Percentiles rank a stretch among this genome's conserved stretches.
Conservation (phyloP, 768 basidiomycete genomes). For the Inosperma sp. region DNA sequence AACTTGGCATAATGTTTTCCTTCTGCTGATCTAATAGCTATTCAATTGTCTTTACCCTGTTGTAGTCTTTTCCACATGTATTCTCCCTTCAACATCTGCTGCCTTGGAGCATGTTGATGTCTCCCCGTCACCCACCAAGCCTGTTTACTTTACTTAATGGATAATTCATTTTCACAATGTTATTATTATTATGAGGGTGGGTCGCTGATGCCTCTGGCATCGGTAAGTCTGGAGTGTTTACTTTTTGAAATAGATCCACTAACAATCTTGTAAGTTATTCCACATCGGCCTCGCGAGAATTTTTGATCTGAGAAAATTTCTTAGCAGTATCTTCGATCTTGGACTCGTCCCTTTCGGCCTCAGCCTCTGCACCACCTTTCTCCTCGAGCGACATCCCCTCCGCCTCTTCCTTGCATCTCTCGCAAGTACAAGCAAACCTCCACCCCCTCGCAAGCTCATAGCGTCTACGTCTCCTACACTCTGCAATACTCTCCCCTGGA, state of each 20-base stretch:
- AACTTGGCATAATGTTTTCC: slow-evolving; percentile 1
- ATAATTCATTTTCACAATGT: no score
- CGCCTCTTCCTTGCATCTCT: slow-evolving; percentile 57
- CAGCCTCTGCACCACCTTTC: slow-evolving; percentile 26
- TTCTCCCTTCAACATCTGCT: no score
- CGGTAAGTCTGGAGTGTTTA: no score
- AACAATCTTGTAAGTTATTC: neutral
- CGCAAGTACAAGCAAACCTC: slow-evolving; percentile 74
- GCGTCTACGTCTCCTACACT: slow-evolving; percentile 61
- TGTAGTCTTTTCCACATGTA: neutral
- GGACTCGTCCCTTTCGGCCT: slow-evolving; percentile 47
- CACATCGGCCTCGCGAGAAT: neutral
- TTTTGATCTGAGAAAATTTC: slow-evolving; percentile 15
- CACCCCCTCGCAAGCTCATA: slow-evolving; percentile 76
- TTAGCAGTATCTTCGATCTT: slow-evolving; percentile 36
- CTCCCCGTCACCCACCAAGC: no score
- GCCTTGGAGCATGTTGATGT: no score
- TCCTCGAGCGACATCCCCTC: slow-evolving; percentile 32
- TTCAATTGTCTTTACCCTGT: neutral
- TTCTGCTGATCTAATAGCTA: slow-evolving; percentile 2
- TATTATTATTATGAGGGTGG: no score
- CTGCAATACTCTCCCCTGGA: slow-evolving; percentile 45
- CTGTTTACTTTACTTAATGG: no score
- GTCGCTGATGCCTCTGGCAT: no score
- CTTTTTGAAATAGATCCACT: neutral